Evolutionary conservation across 2,329 filamentous ascomycete species (phyloP).

Genomic region (Alternaria atra): DNA sequence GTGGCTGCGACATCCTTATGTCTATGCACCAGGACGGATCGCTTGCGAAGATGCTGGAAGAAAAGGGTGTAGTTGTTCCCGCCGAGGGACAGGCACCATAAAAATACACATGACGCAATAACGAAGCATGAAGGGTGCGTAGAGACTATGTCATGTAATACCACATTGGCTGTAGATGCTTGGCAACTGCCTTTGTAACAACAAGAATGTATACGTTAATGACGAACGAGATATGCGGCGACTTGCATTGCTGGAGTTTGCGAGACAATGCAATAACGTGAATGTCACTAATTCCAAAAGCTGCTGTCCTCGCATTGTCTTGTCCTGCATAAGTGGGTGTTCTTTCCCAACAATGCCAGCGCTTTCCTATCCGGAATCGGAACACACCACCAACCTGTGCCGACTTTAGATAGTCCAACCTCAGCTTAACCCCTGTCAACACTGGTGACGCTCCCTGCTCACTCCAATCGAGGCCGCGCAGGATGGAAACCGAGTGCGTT

Average conservation of each 20-base stretch:
- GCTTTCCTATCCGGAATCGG: slow-evolving; percentile 18
- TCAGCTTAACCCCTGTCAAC: not conserved
- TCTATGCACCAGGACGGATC: slow-evolving; percentile 98
- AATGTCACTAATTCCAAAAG: not conserved
- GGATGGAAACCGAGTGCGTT: slow-evolving; percentile 10
- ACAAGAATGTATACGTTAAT: slow-evolving; percentile 6
- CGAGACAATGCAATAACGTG: not conserved
- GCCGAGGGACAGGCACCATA: slow-evolving; percentile 38
- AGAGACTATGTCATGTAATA: not conserved
- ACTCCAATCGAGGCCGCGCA: not conserved
- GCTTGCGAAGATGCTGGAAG: slow-evolving; percentile 87
- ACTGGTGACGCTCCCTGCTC: not conserved
- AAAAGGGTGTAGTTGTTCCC: slow-evolving; percentile 85
- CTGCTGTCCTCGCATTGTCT: not conserved
- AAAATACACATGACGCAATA: not conserved
- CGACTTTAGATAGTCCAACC: slow-evolving; percentile 12
- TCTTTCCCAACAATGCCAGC: not conserved
- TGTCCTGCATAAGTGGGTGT: not conserved
- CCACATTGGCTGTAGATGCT: not conserved
- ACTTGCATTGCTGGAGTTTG: not conserved
- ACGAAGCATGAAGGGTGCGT: not conserved
- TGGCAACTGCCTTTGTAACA: slow-evolving; percentile 3
- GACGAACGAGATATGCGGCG: not conserved
- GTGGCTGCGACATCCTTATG: slow-evolving; percentile 96
- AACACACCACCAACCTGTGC: slow-evolving; percentile 5